Base-by-base conservation (phyloP, 202 grass and related monocot species). In the Brachypodium distachyon region DNA sequence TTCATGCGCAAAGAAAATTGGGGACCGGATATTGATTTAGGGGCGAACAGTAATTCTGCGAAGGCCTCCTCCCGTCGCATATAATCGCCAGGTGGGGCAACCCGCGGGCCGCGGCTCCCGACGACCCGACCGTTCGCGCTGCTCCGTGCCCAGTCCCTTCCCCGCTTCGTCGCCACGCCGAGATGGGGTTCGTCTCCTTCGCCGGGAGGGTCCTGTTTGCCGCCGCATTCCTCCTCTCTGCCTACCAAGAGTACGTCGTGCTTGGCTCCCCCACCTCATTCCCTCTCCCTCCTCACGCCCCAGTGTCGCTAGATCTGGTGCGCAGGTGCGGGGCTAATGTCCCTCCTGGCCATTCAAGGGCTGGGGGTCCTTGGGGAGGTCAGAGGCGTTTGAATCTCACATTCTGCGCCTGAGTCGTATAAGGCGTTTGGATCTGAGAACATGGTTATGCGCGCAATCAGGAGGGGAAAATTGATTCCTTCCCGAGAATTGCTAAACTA, bases 151-250 rank as follows among this genome's bases (percentile, higher is more conserved):
- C n/a, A n/a, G n/a, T n/a, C n/a, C 21, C 22, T 22, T 1, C 25
- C 22, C 39, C 13, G 55, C 48, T 44, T 46, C 36, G 25, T 66
- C 46, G 23, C 19, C 36, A 36, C 51, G 8, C 12, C 55, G 84
- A 80, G 77, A 94, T 94, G 87, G 87, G 91, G 34, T 94, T 94
- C 91, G 65, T 88, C 28, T 90, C 87, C 48, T 94, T 94, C 37
- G 75, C 81, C 51, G 87, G 91, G 38, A 83, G 91, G 57, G 84
- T 90, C 62, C 85, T 94, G 79, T 90, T 94, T 75, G 78, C 80
- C 63, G 79, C 85, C 34, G 79, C 76, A 9, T 94, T 94, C 65
- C 91, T 94, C 51, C 87, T 94, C 70, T 84, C 91, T 52, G 91
- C 91, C 43, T 94, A 94, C 79, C 91, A 88, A 79, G 87, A 94